Percentiles rank a stretch among this genome's conserved stretches.
phyloP scores from a whole-genome alignment of 805 yeast genomes.

The Starmerella cellae region DNA sequence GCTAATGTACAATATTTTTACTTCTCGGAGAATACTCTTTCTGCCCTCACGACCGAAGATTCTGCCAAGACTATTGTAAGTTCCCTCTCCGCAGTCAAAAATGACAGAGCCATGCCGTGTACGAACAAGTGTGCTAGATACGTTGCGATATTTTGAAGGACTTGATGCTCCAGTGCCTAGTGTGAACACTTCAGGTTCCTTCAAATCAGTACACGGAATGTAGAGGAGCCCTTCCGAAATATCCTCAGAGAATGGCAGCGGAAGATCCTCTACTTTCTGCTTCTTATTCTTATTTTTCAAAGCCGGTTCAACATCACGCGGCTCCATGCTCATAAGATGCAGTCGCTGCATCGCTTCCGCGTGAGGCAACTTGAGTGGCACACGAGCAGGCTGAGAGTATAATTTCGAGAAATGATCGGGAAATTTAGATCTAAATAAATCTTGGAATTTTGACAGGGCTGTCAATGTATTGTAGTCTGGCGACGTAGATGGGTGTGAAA shows the following conservation, averaged over 20 bases:
- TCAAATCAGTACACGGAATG: conserved; percentile 1
- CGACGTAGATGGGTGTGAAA: conserved; percentile 58
- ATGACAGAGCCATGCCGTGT: conserved; percentile 47
- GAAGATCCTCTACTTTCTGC: background rate
- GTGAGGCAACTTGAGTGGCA: background rate
- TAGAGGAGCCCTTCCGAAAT: background rate
- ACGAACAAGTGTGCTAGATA: conserved; percentile 63
- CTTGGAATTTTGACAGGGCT: conserved; percentile 35
- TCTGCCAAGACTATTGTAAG: conserved; percentile 59
- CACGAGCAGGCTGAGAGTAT: conserved; percentile 17
- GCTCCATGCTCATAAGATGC: conserved; percentile 10
- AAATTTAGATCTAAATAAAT: conserved; percentile 20
- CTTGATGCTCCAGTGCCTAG: conserved; percentile 89
- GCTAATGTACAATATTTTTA: conserved; percentile 56
- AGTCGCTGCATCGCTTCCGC: background rate
- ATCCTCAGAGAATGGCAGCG: background rate
- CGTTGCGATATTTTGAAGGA: conserved; percentile 77
- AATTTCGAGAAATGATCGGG: conserved; percentile 24
- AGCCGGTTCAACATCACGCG: conserved; percentile 3
- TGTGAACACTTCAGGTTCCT: conserved; percentile 44
- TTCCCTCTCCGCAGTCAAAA: conserved; percentile 93
- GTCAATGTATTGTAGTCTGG: conserved; percentile 49
- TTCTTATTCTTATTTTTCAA: background rate
- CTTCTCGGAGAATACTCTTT: conserved; percentile 40
- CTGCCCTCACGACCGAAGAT: conserved; percentile 39